Base-by-base conservation (phyloP, 73 alveolate species). In the Symbiodinium natans region DNA sequence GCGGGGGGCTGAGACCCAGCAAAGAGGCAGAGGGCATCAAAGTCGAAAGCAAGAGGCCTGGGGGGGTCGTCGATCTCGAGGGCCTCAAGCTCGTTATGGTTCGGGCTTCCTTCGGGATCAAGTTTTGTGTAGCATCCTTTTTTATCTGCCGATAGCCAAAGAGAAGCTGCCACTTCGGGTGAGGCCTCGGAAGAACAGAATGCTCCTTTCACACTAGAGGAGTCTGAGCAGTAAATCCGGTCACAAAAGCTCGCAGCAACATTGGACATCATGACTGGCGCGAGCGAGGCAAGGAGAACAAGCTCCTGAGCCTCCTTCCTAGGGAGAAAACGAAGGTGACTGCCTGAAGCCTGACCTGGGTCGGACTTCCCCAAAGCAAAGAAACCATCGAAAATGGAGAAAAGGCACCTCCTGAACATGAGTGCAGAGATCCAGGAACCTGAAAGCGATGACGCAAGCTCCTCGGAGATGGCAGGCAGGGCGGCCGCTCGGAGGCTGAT, bases 401-500 rank as follows among this genome's bases (percentile, higher is more conserved):
- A 88, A 3, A 56, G 34, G 43, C 86, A 63, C 84, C 42, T 36
- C 1, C 95, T 63, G 54, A 33, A 88, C 74, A 27, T 56, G 27
- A 88, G 48, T 31, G 41, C 84, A 4, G 95, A 38, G 19, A 88
- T 41, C 95, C 95, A 88, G 33, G 42, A 31, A 33, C 95, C 95
- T 0, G 86, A 42, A 0, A 63, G 25, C 0, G 63, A 9, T 25
- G 86, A 39, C 1, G 40, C 29, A 15, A 88, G 36, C 33, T 56
- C 43, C 1, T 21, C 36, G 5, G 48, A 21, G 19, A 39, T 27
- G 5, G 40, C 34, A 4, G 48, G 68, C 25, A 88, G 73, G 46
- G 68, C 15, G 1, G 95, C 95, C 2, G 71, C 95, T 3, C 86
- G 9, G 2, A 88, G 74, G 46, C 74, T 39, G n/a, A 88, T 1